Evolutionary conservation across 73 alveolate genomes (phyloP).

Genomic region (Tetrahymena elliotti): DNA sequence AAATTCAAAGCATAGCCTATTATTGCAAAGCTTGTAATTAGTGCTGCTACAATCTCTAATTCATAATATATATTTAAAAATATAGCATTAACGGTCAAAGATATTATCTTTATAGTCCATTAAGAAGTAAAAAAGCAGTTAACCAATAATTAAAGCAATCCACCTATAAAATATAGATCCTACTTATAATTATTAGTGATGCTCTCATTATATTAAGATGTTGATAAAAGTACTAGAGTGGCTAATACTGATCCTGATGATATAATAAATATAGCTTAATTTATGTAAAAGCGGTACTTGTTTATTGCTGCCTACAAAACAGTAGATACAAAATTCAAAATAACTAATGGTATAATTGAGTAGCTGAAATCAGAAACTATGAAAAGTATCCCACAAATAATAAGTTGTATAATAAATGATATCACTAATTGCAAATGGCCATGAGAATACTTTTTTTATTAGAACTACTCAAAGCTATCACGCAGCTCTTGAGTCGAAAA

Average conservation of each 20-base stretch:
- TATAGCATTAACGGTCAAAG: neutral
- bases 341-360: neutral
- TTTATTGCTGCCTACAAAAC: neutral
- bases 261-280: neutral
- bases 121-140: neutral
- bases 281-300: neutral
- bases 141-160: neutral
- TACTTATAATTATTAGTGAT: neutral
- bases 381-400: neutral
- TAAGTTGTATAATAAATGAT: neutral
- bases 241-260: neutral
- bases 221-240: neutral
- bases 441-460: neutral
- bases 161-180: neutral
- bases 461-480: neutral
- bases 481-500: neutral
- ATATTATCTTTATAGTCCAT: neutral
- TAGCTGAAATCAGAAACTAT: neutral
- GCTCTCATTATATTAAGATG: neutral
- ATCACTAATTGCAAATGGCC: neutral
- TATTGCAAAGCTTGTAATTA: neutral
- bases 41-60: neutral
- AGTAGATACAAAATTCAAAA: neutral
- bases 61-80: neutral
- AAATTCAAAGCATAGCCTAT: neutral